Evolutionary conservation across 148 eudicot genomes (phyloP), one percentile per base, ranked within the genome.

Genomic region (Rhododendron kiyosumense): DNA sequence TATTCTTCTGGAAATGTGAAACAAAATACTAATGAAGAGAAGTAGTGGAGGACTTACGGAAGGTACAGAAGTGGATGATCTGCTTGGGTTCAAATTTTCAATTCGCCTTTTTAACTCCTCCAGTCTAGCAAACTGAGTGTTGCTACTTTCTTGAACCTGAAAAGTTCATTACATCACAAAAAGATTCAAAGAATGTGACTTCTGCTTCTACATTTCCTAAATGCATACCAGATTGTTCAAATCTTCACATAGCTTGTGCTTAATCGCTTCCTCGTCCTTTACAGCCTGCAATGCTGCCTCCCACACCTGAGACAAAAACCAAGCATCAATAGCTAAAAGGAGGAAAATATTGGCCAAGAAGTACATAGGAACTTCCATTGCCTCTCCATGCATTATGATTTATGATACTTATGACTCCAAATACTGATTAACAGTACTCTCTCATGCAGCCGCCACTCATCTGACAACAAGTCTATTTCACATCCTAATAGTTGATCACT

Each of bases 191-290:
- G 11, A 76, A 61, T 26, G 63, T 59, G 18, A 61, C 81, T 77
- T 85, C 82, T 88, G 82, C 15, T 45, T 34, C 36, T 69, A 83
- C n/a, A 49, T 54, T 36, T 74, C 4, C 28, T 3, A 74, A 49
- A 54, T 51, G 36, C 32, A 49, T 90, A 96, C 99, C 93, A 96
- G 90, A 84, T 88, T 89, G 83, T 92, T 96, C 87, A 96, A 92
- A 92, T 96, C 98, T 74, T 96, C 98, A 86, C 99, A 95, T 85
- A 95, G 91, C 88, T 90, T 90, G 91, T 95, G 97, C 90, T 96
- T 96, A 12, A 92, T 67, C 30, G 90, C 94, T 93, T 95, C 99
- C 91, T 96, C 97, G 81, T 96, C 97, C 89, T 90, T 90, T 24
- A 96, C 94, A 85, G 83, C 95, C 85, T 94, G 89, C 73, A 90